A percentile compares a stretch with the other conserved stretches of the same genome.
phyloP scores from a whole-genome alignment of 768 basidiomycete genomes.

The Mycena vulgaris region DNA sequence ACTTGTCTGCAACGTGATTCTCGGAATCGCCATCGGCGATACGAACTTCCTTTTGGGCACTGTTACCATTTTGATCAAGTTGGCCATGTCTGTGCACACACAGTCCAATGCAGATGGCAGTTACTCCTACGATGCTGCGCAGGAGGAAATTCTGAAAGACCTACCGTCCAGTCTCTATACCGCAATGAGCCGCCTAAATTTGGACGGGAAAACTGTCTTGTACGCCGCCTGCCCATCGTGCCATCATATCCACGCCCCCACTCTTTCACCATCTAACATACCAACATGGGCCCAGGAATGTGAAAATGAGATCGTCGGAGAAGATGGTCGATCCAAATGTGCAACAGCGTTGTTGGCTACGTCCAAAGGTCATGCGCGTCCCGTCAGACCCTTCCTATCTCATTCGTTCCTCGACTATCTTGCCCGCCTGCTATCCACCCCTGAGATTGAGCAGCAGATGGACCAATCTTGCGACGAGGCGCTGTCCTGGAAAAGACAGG shows the following conservation, averaged over 20 bases:
- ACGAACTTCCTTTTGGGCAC: slow-evolving; percentile 15
- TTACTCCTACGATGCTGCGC: slow-evolving; percentile 1
- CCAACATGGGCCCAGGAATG: slow-evolving; percentile 13
- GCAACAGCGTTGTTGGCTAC: background rate
- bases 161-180: slow-evolving; percentile 20
- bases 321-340: slow-evolving; percentile 6
- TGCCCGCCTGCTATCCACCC: slow-evolving; percentile 34
- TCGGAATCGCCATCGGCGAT: slow-evolving; percentile 2
- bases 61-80: slow-evolving; percentile 11
- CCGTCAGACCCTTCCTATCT: slow-evolving; percentile 34
- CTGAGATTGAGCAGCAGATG: slow-evolving; percentile 25
- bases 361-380: slow-evolving; percentile 7
- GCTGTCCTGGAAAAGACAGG: background rate
- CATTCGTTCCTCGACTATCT: slow-evolving; percentile 42
- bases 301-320: background rate
- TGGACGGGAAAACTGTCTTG: slow-evolving; percentile 23
- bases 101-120: background rate
- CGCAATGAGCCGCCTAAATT: slow-evolving; percentile 18
- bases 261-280: slow-evolving; percentile 1
- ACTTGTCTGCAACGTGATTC: slow-evolving; percentile 25
- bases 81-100: slow-evolving; percentile 13
- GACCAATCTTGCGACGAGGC: slow-evolving; percentile 23
- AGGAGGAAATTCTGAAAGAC: slow-evolving; percentile 28
- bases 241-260: slow-evolving; percentile 22
- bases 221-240: slow-evolving; percentile 35